Base-by-base conservation (phyloP, 805 yeast genomes). In the Candida maris region DNA sequence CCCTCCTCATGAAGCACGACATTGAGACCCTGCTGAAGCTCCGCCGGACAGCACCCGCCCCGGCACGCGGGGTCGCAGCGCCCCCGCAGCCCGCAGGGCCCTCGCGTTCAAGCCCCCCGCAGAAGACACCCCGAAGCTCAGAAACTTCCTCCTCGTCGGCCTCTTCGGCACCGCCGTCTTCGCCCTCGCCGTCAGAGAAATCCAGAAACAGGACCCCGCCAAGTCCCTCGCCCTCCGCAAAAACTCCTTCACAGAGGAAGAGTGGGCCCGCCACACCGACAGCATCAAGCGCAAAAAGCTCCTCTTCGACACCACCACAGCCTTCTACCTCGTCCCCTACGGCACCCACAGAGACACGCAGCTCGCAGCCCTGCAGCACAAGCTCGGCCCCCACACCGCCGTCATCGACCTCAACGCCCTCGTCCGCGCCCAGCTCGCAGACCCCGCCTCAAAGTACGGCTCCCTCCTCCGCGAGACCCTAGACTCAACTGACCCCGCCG, bases 351-450 rank as follows among this genome's bases (percentile, higher is more conserved):
- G 41, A 4, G 42, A 48, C 16, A 32, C 34, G n/a, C 35, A 44
- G 7, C 34, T 49, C 5, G 38, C 39, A 4, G 39, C 32, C 18
- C 32, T 45, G 26, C 29, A 36, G 21, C 17, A 34, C 6, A 29
- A 23, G 19, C 24, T 57, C 10, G 54, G 49, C 6, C 30, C 33
- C 6, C 39, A 42, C 3, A 54, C 66, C 13, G 67, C 67, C 26
- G 56, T 72, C 18, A 60, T 82, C 13, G 78, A 80, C 41, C 77
- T 86, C 6, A 55, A 54, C 21, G 60, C 62, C 4, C 63, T 81
- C 34, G 61, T 80, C 5, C 67, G 66, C 23, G 45, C 53, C 8
- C 81, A 76, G 46, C 62, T 72, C 34, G 47, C 51, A 0, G 66
- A 68, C 35, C 35, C 67, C 12, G 46, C 59, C 4, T 71, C 74